Base-by-base conservation (phyloP, 495 filamentous ascomycete species). In the Trypethelium eluteriae region DNA sequence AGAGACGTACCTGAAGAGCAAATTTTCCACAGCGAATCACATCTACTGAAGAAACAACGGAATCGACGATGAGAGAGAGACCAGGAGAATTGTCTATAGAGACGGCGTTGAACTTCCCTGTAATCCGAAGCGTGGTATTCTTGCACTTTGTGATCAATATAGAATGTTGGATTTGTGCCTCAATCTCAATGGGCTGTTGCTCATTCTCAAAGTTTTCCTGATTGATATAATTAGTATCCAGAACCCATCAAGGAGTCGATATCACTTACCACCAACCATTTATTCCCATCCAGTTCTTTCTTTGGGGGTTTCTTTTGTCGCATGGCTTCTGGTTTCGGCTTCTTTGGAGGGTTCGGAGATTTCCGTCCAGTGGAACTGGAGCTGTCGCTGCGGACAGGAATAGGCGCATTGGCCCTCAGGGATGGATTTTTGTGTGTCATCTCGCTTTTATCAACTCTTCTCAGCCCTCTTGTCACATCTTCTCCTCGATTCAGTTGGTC, bases 381-480 rank as follows among this genome's bases (percentile, higher is more conserved):
- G 63, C 81, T 78, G 53, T 82, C 85, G 50, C 47, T 36, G 66
- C 83, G 79, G 38, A 81, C 80, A 3, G 88, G 83, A 5, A 92
- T 91, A 11, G 84, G 83, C 9, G 88, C 88, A 63, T 82, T 80
- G 12, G 88, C 85, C 46, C 94, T 87, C 35, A 99, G 81, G 32
- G 85, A 84, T n/a, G 95, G 94, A 78, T 99, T 99, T 81, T 97
- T 98, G 81, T 99, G 94, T 59, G 94, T 98, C 92, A 96, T 96
- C 73, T 96, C 78, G 32, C 88, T 91, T 72, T 87, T 90, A 78
- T 96, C 92, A 38, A 99, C 94, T 80, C 96, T 99, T 64, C 88
- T 86, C 16, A 99, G 83, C 46, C 90, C 86, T 64, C 88, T 85
- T 14, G 94, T 99, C 68, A 99, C 89, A 34, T 81, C 78, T 68